Evolutionary conservation across 1,284 basidiomycete genomes (phyloP).

Genomic region (Neonothopanus nambi): DNA sequence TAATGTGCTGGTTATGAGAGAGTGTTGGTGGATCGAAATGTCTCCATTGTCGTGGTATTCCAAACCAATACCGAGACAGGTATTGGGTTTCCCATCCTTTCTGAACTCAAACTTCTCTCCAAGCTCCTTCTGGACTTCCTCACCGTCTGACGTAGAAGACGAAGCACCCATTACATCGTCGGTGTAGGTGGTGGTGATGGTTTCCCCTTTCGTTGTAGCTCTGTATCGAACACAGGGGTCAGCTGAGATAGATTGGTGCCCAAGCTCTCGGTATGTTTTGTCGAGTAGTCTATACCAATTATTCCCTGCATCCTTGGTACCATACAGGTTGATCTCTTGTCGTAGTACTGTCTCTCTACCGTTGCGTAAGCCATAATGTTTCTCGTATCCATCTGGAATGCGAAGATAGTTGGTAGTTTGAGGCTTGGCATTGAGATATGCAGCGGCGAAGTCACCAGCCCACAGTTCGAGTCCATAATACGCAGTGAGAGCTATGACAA

Average conservation of each 20-base stretch:
- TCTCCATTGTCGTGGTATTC: conserved; percentile 14
- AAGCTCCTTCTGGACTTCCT: no score
- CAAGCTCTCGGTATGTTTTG: neutral
- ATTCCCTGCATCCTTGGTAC: conserved; percentile 9
- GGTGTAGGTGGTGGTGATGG: conserved; percentile 17
- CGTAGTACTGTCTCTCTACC: neutral
- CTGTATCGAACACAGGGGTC: conserved; percentile 11
- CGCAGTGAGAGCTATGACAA: conserved; percentile 1
- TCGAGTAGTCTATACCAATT: conserved; percentile 3
- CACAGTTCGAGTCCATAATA: neutral
- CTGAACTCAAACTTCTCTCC: neutral
- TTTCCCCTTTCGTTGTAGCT: conserved; percentile 11
- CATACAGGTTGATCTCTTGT: conserved; percentile 8
- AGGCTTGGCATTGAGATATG: conserved; percentile 6
- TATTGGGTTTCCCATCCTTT: neutral
- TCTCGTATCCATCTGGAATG: conserved; percentile 1
- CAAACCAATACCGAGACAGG: neutral
- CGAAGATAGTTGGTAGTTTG: conserved; percentile 3
- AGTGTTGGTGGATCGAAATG: conserved; percentile 24
- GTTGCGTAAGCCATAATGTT: neutral
- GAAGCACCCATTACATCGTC: conserved; percentile 17
- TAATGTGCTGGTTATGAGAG: conserved; percentile 25
- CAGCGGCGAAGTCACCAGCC: neutral
- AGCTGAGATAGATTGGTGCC: neutral
- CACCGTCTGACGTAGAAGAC: conserved; percentile 13